Evolutionary conservation across 768 basidiomycete species (phyloP).

Genomic region (Termitomyces sp.): DNA sequence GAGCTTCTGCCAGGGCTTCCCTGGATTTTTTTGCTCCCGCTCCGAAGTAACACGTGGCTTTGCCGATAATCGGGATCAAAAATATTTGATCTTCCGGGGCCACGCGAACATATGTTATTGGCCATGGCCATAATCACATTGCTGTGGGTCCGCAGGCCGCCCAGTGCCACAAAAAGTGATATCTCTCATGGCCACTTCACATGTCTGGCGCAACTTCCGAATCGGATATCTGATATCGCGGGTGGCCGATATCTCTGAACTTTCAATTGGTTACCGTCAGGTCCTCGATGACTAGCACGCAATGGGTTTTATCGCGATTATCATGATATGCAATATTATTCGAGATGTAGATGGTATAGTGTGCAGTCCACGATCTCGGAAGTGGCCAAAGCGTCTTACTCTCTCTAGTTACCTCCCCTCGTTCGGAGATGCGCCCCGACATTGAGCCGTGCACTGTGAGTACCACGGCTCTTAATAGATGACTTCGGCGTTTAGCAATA

Average conservation of each 20-base stretch:
- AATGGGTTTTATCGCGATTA: neutral
- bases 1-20: neutral
- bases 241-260: neutral
- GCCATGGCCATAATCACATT: neutral
- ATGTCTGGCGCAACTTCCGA: neutral
- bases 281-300: neutral
- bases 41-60: neutral
- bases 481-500: neutral
- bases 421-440: neutral
- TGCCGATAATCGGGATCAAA: slow-evolving; percentile 1
- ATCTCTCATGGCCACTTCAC: neutral
- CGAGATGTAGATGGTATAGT: neutral
- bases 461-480: neutral
- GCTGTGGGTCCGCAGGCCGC: neutral
- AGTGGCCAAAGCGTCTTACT: neutral
- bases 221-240: neutral
- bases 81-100: neutral
- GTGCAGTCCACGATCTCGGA: neutral
- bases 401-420: neutral
- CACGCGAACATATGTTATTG: neutral
- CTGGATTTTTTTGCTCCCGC: neutral
- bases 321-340: neutral
- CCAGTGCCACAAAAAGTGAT: neutral
- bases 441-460: neutral
- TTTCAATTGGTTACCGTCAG: neutral